These are phyloP conservation scores for Mycena sanguinolenta DNA, from an alignment of 768 basidiomycete species.

Conservation along the genomic window DNA sequence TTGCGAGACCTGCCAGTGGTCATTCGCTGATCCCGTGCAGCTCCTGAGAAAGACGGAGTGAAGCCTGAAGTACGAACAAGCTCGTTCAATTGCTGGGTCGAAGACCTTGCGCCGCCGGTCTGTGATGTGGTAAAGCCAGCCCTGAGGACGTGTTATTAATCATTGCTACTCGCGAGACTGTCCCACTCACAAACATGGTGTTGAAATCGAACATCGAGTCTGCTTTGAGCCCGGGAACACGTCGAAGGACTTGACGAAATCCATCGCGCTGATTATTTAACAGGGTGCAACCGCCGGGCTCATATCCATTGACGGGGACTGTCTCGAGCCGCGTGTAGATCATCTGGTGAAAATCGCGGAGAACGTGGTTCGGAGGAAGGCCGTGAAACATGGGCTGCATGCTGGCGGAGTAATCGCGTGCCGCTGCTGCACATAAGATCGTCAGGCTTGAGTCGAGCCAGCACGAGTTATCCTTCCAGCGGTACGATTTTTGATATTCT, in stretches of 20 bases:
- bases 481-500: conserved; percentile 1
- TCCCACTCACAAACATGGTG: background rate
- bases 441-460: conserved; percentile 30
- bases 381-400: background rate
- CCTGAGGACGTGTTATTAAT: background rate
- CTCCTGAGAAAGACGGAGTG: background rate
- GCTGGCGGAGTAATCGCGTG: background rate
- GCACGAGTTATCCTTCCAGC: conserved; percentile 27
- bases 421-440: conserved; percentile 4
- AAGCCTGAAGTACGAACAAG: background rate
- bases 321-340: background rate
- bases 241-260: background rate
- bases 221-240: background rate
- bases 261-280: conserved; percentile 2
- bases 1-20: background rate
- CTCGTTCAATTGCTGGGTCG: background rate
- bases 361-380: background rate
- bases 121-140: conserved; percentile 18
- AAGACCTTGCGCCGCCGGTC: no score
- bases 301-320: background rate
- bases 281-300: background rate
- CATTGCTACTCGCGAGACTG: no score
- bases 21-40: background rate
- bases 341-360: background rate
- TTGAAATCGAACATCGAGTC: conserved; percentile 22